A percentile compares a stretch with the other conserved stretches of the same genome.
Evolutionary conservation across 1,284 basidiomycete genomes (phyloP).

Genomic region (Gastroboletus turbinatus): DNA sequence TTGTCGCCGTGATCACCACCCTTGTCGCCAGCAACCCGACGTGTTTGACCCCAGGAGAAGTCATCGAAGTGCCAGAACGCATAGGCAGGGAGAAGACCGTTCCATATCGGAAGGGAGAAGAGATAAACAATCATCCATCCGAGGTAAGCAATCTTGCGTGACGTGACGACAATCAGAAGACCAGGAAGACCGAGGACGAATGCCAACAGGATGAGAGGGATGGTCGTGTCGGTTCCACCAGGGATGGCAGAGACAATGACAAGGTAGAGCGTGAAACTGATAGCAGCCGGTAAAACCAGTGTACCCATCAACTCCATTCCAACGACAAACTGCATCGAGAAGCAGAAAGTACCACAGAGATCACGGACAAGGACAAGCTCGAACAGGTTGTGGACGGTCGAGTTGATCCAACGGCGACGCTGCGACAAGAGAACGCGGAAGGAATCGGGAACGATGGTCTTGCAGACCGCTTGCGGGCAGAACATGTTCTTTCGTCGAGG

Average conservation of each 20-base stretch:
- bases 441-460: slow-evolving; percentile 96
- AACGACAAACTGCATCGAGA: slow-evolving; percentile 97
- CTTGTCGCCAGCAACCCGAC: slow-evolving; percentile 79
- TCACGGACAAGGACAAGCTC: slow-evolving; percentile 94
- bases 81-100: slow-evolving; percentile 91
- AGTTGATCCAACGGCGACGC: slow-evolving; percentile 99
- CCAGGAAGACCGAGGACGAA: slow-evolving; percentile 96
- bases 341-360: slow-evolving; percentile 94
- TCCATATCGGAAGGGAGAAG: slow-evolving; percentile 92
- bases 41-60: slow-evolving; percentile 98
- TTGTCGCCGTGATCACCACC: slow-evolving; percentile 81
- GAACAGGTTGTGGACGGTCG: slow-evolving; percentile 95
- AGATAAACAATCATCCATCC: slow-evolving; percentile 98
- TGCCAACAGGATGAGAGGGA: slow-evolving; percentile 92
- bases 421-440: slow-evolving; percentile 94
- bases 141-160: slow-evolving; percentile 90
- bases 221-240: slow-evolving; percentile 76
- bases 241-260: slow-evolving; percentile 86
- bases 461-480: slow-evolving; percentile 97
- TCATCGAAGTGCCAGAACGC: slow-evolving; percentile 99
- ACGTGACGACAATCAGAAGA: slow-evolving; percentile 91
- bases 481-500: slow-evolving; percentile 99
- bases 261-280: slow-evolving; percentile 93
- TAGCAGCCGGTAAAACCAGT: slow-evolving; percentile 94
- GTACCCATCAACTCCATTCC: slow-evolving; percentile 98